Percentiles rank a stretch among this genome's conserved stretches.
Conservation (phyloP, 495 filamentous ascomycete species). For the Pyrenula massariospora region DNA sequence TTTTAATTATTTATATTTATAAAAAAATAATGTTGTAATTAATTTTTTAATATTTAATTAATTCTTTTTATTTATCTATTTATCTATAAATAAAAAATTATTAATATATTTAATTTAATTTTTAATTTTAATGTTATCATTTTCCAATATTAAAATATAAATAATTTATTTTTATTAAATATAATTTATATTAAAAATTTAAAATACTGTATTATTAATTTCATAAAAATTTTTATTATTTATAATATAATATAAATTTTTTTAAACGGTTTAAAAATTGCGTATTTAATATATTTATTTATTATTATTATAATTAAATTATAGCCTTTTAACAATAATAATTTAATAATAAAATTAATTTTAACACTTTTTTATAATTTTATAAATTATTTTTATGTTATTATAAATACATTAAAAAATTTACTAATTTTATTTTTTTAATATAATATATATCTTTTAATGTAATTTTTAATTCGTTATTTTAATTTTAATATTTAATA, state of each 20-base stretch:
- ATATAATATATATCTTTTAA: neutral
- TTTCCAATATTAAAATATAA: neutral
- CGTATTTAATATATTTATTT: neutral
- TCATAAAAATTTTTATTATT: neutral
- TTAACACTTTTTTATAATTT: slow-evolving; percentile 3
- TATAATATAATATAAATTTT: neutral
- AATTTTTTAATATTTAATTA: neutral
- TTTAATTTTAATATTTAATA: neutral
- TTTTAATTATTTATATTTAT: neutral
- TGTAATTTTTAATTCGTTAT: neutral
- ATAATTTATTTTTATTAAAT: neutral
- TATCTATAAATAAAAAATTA: neutral
- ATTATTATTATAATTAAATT: neutral
- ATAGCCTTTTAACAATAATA: slow-evolving; percentile 1
- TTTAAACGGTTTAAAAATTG: neutral
- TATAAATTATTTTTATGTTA: slow-evolving; percentile 1
- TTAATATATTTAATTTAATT: neutral
- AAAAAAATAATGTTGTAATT: neutral
- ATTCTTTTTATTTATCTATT: neutral
- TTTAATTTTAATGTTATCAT: neutral
- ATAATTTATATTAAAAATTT: neutral
- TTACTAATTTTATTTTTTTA: neutral
- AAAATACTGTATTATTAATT: neutral
- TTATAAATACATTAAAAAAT: neutral
- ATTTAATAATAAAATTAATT: slow-evolving; percentile 7